Base-by-base conservation (phyloP, 31 red algal genomes). In the Asparagopsis taxiformis region DNA sequence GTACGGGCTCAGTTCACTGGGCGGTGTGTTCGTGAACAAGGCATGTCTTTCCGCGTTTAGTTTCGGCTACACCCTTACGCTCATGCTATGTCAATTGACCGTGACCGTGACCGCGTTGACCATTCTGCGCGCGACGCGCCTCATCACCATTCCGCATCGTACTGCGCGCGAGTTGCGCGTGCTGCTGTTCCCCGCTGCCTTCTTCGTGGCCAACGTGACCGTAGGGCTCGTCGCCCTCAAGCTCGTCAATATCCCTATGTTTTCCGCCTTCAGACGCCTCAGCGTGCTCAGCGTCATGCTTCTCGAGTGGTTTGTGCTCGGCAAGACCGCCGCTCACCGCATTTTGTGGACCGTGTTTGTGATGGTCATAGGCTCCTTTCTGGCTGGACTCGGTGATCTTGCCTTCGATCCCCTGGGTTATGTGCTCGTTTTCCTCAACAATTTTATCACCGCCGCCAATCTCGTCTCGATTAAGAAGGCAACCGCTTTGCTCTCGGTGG, bases 1-100 rank as follows among this genome's bases (percentile, higher is more conserved):
- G 33, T 93, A 93, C 66, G 89, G 80, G 37, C 43, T 84, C 21
- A 85, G 80, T 9, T 98, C 95, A 2, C 73, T 98, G 2, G 70
- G 79, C 22, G 90, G 90, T 28, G 90, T 98, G n/a, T 87, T 98
- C 35, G 95, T 98, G 23, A 98, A 98, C 85, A 98, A 98, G 74
- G 80, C 95, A 33, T 88, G 85, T 43, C 74, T 98, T 25, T 94
- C 95, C 35, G 61, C 87, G 29, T 98, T 88, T 72, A 32, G 80
- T 16, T 98, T 98, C 37, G 58, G 66, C 29, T 86, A 88, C 51
- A 74, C 95, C 25, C 26, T 87, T 13, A 70, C 79, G 13, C 61
- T 98, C 55, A 70, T 98, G 71, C 84, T 98, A 3, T 25, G 50
- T 35, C 95, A 98, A 51, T 80, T 98, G 1, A 22, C 64, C 51